phyloP scores from a whole-genome alignment of 768 basidiomycete genomes.

The Lanmaoa rubissima region DNA sequence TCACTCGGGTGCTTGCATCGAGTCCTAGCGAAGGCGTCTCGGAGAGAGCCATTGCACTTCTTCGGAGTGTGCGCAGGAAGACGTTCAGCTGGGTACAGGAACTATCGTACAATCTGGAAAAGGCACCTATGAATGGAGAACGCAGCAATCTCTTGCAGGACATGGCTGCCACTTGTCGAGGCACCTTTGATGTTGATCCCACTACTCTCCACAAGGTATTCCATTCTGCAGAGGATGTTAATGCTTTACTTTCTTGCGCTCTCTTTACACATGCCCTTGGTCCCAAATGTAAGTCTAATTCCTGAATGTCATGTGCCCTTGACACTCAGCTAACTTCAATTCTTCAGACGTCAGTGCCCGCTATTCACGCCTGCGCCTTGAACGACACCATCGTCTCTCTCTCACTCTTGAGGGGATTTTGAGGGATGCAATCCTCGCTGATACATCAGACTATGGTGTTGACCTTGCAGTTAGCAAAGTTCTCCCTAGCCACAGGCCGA shows the following conservation, averaged over 20 bases:
- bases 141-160: neutral
- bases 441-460: conserved; percentile 2
- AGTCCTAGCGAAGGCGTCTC: neutral
- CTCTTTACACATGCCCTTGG: conserved; percentile 21
- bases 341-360: neutral
- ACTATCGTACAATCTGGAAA: neutral
- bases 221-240: neutral
- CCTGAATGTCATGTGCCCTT: neutral
- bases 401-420: conserved; percentile 13
- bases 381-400: conserved; percentile 25
- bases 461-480: conserved; percentile 12
- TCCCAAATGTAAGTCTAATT: neutral
- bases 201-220: neutral
- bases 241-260: conserved; percentile 14
- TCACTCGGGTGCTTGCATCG: neutral
- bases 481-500: conserved; percentile 5
- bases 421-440: neutral
- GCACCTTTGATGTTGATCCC: neutral
- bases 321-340: neutral
- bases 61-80: neutral
- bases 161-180: neutral
- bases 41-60: neutral
- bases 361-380: conserved; percentile 7
- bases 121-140: neutral
- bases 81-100: neutral